Conservation (phyloP, 2,329 filamentous ascomycete genomes). For the Podosphaera xanthii region DNA sequence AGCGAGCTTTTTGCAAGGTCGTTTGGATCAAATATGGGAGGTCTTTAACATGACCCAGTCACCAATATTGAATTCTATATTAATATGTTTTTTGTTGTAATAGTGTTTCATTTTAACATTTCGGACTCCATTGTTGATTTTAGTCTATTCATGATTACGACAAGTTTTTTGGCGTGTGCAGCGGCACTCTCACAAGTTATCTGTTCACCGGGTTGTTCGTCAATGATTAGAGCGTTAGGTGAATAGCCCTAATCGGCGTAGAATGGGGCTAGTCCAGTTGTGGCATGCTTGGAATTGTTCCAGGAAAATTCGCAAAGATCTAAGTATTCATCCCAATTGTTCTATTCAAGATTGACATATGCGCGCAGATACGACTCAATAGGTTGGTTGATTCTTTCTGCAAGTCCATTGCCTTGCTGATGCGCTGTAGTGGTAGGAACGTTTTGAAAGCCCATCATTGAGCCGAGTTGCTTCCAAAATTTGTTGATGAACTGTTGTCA, state of each 20-base stretch:
- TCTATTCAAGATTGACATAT: conserved; percentile 5
- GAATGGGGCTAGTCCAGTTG: not conserved
- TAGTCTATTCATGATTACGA: not conserved
- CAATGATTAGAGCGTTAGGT: not conserved
- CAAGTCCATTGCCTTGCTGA: not conserved
- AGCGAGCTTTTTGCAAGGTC: not conserved
- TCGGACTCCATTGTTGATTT: not conserved
- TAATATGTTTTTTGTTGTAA: not conserved
- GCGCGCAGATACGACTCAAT: conserved; percentile 1
- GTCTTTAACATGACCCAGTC: conserved; percentile 1
- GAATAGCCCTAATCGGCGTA: not conserved
- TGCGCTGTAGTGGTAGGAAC: not conserved
- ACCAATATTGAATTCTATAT: not conserved
- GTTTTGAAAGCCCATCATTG: not conserved
- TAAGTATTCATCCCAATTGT: conserved; percentile 1
- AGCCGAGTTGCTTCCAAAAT: not conserved
- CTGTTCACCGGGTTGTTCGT: not conserved
- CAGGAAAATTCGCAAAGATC: not conserved
- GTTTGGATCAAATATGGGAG: not conserved
- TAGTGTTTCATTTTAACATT: not conserved
- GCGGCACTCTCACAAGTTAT: not conserved
- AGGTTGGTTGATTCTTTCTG: not conserved
- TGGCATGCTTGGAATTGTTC: not conserved
- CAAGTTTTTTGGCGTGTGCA: not conserved
- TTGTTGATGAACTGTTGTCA: not conserved